These are phyloP conservation scores for Pulveroboletus sp. DNA, from an alignment of 768 basidiomycete species.

Conservation along the genomic window DNA sequence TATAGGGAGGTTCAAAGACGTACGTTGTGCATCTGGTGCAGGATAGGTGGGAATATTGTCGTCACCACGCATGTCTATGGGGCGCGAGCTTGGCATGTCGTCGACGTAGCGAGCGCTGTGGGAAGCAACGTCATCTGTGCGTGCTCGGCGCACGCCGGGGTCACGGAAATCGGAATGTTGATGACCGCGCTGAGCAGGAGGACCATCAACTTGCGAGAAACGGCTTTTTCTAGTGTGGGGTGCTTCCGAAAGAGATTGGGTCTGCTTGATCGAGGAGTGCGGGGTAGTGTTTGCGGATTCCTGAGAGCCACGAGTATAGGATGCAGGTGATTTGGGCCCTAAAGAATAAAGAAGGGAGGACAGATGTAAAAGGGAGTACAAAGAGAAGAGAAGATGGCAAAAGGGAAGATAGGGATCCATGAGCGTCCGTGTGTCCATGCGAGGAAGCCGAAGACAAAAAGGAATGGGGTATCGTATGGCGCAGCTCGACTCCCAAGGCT, in stretches of 20 bases:
- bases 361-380: slow-evolving; percentile 27
- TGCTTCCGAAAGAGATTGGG: slow-evolving; percentile 11
- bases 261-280: slow-evolving; percentile 14
- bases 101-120: slow-evolving; percentile 13
- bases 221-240: slow-evolving; percentile 16
- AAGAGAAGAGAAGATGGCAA: slow-evolving; percentile 29
- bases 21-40: slow-evolving; percentile 35
- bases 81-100: slow-evolving; percentile 18
- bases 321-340: slow-evolving; percentile 40
- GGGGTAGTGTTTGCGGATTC: slow-evolving; percentile 12
- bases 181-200: slow-evolving; percentile 8
- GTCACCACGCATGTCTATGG: slow-evolving; percentile 16
- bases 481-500: slow-evolving; percentile 45
- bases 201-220: slow-evolving; percentile 22
- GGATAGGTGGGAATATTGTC: slow-evolving; percentile 17
- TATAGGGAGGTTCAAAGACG: slow-evolving; percentile 33
- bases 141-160: slow-evolving; percentile 13
- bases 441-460: slow-evolving; percentile 39
- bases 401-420: slow-evolving; percentile 36
- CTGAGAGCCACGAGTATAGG: slow-evolving; percentile 31
- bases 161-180: slow-evolving; percentile 17
- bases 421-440: slow-evolving; percentile 41
- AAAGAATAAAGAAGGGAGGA: slow-evolving; percentile 36
- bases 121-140: slow-evolving; percentile 17
- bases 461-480: slow-evolving; percentile 29